These are phyloP conservation scores for Zoysia pacifica DNA, from an alignment of 176 grass and related monocot species.

Conservation along the genomic window DNA sequence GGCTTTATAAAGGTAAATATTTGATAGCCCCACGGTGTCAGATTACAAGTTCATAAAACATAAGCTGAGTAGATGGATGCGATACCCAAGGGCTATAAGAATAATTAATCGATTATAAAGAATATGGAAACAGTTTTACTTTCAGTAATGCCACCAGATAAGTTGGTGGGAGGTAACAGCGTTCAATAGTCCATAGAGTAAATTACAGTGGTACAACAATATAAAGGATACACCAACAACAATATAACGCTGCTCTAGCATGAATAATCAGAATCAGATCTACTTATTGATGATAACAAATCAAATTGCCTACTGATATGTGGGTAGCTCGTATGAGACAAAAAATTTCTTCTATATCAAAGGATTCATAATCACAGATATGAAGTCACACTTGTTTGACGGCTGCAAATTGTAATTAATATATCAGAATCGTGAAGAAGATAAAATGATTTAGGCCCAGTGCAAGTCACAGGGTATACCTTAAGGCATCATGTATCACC, in stretches of 20 bases:
- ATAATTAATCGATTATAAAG: conserved; percentile 27
- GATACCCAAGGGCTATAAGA: background rate
- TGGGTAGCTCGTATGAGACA: conserved; percentile 36
- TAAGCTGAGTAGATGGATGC: background rate
- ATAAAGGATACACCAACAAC: background rate
- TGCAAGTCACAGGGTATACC: conserved; percentile 25
- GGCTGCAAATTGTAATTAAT: conserved; percentile 34
- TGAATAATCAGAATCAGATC: background rate
- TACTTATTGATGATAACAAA: conserved; percentile 56
- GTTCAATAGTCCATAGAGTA: conserved; percentile 16
- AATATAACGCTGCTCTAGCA: conserved; percentile 1
- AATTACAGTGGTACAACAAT: conserved; percentile 42
- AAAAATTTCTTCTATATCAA: conserved; percentile 46
- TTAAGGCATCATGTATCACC: conserved; percentile 32
- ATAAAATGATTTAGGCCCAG: background rate
- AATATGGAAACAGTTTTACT: conserved; percentile 34
- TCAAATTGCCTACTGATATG: conserved; percentile 45
- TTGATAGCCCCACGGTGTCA: background rate
- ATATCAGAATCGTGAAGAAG: background rate
- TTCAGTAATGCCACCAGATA: conserved; percentile 15
- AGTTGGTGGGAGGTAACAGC: background rate
- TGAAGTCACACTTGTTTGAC: conserved; percentile 33
- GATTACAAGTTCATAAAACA: background rate
- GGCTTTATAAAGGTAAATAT: background rate
- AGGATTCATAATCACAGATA: conserved; percentile 48